Conservation (phyloP, 2,329 filamentous ascomycete species). For the Knufia petricola region DNA sequence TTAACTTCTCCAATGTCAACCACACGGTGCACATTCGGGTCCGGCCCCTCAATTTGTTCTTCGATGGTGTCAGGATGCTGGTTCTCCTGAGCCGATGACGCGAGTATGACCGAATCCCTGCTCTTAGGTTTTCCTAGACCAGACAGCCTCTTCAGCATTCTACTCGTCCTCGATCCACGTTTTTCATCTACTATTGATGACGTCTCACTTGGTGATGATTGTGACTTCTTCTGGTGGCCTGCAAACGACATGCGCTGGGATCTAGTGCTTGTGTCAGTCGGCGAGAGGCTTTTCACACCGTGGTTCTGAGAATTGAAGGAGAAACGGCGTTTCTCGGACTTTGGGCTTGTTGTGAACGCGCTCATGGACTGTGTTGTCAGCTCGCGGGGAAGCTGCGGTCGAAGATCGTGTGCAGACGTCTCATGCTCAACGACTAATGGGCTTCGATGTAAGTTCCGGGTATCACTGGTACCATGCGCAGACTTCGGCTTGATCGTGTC, state of each 20-base stretch:
- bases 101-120: constrained; percentile 20
- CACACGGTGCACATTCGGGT: constrained; percentile 36
- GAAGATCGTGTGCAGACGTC: constrained; percentile 29
- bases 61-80: constrained; percentile 28
- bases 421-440: constrained; percentile 58
- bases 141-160: constrained; percentile 60
- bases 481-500: constrained; percentile 32
- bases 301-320: constrained; percentile 34
- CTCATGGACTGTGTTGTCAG: constrained; percentile 14
- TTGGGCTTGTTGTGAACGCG: constrained; percentile 19
- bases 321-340: constrained; percentile 28
- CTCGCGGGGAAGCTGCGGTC: constrained; percentile 19
- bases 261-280: background rate
- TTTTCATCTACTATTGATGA: constrained; percentile 35
- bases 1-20: constrained; percentile 82
- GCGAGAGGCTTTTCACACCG: constrained; percentile 16
- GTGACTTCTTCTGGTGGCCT: constrained; percentile 32
- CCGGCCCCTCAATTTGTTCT: constrained; percentile 24
- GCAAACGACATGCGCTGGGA: constrained; percentile 21
- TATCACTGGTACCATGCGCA: constrained; percentile 14
- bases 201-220: constrained; percentile 30
- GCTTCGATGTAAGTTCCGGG: constrained; percentile 43
- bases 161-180: constrained; percentile 46
- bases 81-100: constrained; percentile 12
- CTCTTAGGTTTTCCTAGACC: constrained; percentile 30